Percentiles rank a stretch among this genome's conserved stretches.
These are phyloP conservation scores for Gossypium anomalum DNA, from an alignment of 345 rosid species.

Conservation along the genomic window DNA sequence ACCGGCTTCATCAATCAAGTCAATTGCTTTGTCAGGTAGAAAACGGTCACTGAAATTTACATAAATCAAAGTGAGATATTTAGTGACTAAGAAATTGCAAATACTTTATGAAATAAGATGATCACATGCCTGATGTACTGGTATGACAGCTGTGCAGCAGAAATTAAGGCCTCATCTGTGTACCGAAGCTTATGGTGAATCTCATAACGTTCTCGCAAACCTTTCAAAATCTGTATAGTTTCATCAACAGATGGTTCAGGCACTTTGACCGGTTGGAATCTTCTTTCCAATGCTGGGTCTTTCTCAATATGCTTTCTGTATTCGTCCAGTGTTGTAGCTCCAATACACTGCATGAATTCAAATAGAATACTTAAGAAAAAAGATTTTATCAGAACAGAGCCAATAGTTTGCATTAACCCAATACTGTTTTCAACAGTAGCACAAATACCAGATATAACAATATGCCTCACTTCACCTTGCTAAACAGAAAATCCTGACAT, in stretches of 20 bases:
- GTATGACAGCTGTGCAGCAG: constrained; percentile 92
- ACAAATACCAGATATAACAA: constrained; percentile 3
- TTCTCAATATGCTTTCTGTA: constrained; percentile 98
- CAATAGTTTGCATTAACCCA: not conserved
- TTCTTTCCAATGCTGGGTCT: constrained; percentile 95
- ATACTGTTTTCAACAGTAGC: not conserved
- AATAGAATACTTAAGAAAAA: constrained; percentile 5
- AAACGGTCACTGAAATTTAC: constrained; percentile 70
- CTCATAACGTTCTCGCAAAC: constrained; percentile 95
- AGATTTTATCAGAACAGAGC: not conserved
- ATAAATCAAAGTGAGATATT: not conserved
- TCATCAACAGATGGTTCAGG: constrained; percentile 98
- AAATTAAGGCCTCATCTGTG: constrained; percentile 79
- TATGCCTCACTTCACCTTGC: not conserved
- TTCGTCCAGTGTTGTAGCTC: constrained; percentile 94
- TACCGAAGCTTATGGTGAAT: constrained; percentile 97
- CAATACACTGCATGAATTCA: constrained; percentile 73
- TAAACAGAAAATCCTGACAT: not conserved
- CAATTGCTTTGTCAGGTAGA: constrained; percentile 98
- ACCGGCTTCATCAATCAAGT: constrained; percentile 99
- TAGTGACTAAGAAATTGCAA: not conserved
- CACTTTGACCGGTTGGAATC: constrained; percentile 97
- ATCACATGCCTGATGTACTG: constrained; percentile 81
- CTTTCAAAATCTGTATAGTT: constrained; percentile 83
- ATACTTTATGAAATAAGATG: not conserved